phyloP scores from a whole-genome alignment of 495 filamentous ascomycete species.

The Trichocladium antarcticum region DNA sequence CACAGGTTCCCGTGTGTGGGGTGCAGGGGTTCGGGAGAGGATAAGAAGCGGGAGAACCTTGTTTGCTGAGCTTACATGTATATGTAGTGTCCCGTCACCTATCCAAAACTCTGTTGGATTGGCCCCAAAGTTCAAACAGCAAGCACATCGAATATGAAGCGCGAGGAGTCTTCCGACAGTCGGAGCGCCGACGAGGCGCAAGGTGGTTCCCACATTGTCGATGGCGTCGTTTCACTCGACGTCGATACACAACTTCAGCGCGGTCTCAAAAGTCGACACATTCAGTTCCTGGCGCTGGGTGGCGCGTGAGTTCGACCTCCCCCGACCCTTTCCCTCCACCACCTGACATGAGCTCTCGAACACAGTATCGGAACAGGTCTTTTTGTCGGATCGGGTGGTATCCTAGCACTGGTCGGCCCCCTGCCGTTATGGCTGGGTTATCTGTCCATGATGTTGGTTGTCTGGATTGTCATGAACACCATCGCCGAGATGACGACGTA shows the following conservation, averaged over 20 bases:
- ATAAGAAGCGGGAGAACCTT: too few species aligned
- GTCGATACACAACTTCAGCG: slow-evolving; percentile 36
- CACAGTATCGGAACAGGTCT: slow-evolving; percentile 52
- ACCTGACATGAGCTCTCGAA: not conserved
- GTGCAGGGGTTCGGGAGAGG: not conserved
- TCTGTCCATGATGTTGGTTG: slow-evolving; percentile 34
- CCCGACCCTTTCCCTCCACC: too few species aligned
- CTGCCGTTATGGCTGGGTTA: slow-evolving; percentile 44
- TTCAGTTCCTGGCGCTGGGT: slow-evolving; percentile 64
- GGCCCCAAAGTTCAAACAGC: not conserved
- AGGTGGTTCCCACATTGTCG: slow-evolving; percentile 7
- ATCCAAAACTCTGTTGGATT: too few species aligned
- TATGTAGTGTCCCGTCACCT: too few species aligned
- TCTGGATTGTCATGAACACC: slow-evolving; percentile 39
- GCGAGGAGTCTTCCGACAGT: not conserved
- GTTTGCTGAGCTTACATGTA: too few species aligned
- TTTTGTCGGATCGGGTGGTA: slow-evolving; percentile 42
- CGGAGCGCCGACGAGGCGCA: slow-evolving; percentile 8
- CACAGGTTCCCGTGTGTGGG: not conserved
- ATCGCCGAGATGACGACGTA: slow-evolving; percentile 48
- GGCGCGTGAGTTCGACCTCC: slow-evolving; percentile 32
- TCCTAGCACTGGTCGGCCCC: slow-evolving; percentile 38
- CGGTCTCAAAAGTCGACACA: slow-evolving; percentile 54
- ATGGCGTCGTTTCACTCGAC: slow-evolving; percentile 20
- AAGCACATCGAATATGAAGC: slow-evolving; percentile 5